Evolutionary conservation across 345 rosid species (phyloP).

Genomic region (Geranium rotundifolium): DNA sequence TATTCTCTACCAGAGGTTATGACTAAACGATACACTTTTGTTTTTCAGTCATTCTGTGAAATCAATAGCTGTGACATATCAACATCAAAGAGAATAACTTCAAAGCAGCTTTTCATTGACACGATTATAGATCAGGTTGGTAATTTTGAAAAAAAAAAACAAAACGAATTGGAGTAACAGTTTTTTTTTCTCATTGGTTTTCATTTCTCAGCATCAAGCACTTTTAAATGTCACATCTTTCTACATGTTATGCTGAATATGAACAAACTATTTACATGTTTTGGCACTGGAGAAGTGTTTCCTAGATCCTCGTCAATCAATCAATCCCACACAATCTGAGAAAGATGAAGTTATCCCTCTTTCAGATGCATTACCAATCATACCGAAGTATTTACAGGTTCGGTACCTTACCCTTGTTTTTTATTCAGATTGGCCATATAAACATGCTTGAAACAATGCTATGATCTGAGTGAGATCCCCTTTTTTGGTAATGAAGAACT

Average conservation of each 20-base stretch:
- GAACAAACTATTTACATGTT: slow-evolving; percentile 24
- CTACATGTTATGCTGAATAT: too few relatives aligned
- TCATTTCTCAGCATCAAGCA: too few relatives aligned
- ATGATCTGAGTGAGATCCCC: too few relatives aligned
- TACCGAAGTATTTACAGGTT: slow-evolving; percentile 97
- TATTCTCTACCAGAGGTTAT: slow-evolving; percentile 79
- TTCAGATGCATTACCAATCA: slow-evolving; percentile 78
- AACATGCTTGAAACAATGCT: too few relatives aligned
- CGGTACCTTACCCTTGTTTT: background rate
- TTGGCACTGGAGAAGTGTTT: slow-evolving; percentile 86
- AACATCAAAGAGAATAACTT: slow-evolving; percentile 93
- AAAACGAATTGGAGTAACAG: too few relatives aligned
- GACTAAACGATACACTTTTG: slow-evolving; percentile 83
- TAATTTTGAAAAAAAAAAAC: background rate
- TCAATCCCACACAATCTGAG: slow-evolving; percentile 90
- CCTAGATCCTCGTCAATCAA: slow-evolving; percentile 82
- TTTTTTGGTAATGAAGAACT: too few relatives aligned
- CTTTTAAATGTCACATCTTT: too few relatives aligned
- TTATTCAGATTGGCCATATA: too few relatives aligned
- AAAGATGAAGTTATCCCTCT: slow-evolving; percentile 94
- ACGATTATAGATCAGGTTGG: slow-evolving; percentile 79
- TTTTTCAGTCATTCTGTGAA: slow-evolving; percentile 83
- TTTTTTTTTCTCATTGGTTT: too few relatives aligned
- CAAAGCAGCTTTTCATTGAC: slow-evolving; percentile 98
- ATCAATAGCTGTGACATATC: slow-evolving; percentile 77